Conservation (phyloP, 768 basidiomycete genomes). For the Termitomyces sp. region DNA sequence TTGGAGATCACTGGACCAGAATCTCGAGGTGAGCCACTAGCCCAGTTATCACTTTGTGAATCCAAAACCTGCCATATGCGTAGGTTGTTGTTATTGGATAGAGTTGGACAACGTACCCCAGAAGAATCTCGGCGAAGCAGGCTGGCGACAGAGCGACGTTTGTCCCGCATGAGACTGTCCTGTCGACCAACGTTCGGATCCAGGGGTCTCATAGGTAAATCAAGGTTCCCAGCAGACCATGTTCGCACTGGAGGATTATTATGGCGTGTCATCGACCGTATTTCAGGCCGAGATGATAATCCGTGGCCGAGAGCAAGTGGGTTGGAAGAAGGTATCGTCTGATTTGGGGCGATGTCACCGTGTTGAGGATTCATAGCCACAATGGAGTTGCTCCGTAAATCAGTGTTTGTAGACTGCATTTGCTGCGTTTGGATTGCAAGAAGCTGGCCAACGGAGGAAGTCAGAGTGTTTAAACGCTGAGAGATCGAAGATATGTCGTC, state of each 20-base stretch:
- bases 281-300: conserved; percentile 58
- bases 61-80: conserved; percentile 41
- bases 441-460: conserved; percentile 81
- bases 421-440: conserved; percentile 77
- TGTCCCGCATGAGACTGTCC: conserved; percentile 47
- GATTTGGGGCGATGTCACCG: conserved; percentile 42
- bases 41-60: conserved; percentile 49
- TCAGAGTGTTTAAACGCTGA: conserved; percentile 72
- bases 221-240: conserved; percentile 80
- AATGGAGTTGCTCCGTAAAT: conserved; percentile 34
- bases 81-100: conserved; percentile 4
- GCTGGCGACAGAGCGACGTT: conserved; percentile 69
- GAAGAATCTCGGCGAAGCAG: conserved; percentile 71
- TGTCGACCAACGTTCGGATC: conserved; percentile 38
- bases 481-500: conserved; percentile 76
- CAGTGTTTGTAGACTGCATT: conserved; percentile 40
- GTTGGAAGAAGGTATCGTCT: conserved; percentile 36
- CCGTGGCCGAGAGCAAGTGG: conserved; percentile 49
- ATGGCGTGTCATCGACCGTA: conserved; percentile 52
- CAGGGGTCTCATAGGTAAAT: conserved; percentile 58
- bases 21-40: conserved; percentile 53
- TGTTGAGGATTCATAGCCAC: conserved; percentile 34
- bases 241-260: conserved; percentile 73
- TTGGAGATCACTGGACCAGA: conserved; percentile 82
- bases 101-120: conserved; percentile 41